Evolutionary conservation across 2,329 filamentous ascomycete species (phyloP).

Genomic region (Phaeoacremonium minimum): DNA sequence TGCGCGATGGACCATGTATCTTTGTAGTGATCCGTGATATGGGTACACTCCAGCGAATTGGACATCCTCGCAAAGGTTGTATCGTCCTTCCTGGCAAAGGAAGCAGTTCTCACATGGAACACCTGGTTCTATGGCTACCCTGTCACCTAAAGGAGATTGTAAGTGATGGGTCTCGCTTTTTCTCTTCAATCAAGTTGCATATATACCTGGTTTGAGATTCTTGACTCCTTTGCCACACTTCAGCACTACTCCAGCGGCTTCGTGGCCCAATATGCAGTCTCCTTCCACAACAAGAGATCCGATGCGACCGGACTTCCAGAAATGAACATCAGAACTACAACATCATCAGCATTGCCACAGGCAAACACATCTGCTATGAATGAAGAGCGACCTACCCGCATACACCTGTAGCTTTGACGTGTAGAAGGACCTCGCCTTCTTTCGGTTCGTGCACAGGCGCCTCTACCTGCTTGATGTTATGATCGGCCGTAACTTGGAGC

Average conservation of each 20-base stretch:
- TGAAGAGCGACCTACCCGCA: conserved; percentile 45
- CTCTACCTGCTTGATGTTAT: conserved; percentile 51
- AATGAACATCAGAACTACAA: conserved; percentile 66
- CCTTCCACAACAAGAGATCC: conserved; percentile 58
- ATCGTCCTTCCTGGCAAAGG: conserved; percentile 54
- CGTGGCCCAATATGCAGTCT: conserved; percentile 63
- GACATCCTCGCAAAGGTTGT: conserved; percentile 61
- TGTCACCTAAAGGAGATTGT: too few species aligned
- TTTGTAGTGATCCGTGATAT: conserved; percentile 54
- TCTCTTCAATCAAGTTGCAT: conserved; percentile 1
- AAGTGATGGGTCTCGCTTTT: too few species aligned
- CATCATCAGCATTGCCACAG: too few species aligned
- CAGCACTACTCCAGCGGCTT: conserved; percentile 58
- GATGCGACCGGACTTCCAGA: conserved; percentile 63
- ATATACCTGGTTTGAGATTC: conserved; percentile 38
- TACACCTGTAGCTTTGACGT: conserved; percentile 60
- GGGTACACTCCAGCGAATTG: conserved; percentile 59
- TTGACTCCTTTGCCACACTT: conserved; percentile 50
- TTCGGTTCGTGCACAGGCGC: conserved; percentile 52
- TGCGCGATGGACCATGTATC: conserved; percentile 58
- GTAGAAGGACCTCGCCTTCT: conserved; percentile 51
- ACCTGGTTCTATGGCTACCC: conserved; percentile 63
- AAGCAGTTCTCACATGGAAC: conserved; percentile 59
- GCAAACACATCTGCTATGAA: too few species aligned
- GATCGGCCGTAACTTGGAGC: conserved; percentile 56